These are phyloP conservation scores for Tardiomyces depauwii DNA, from an alignment of 1,139 yeast species.

Conservation along the genomic window DNA sequence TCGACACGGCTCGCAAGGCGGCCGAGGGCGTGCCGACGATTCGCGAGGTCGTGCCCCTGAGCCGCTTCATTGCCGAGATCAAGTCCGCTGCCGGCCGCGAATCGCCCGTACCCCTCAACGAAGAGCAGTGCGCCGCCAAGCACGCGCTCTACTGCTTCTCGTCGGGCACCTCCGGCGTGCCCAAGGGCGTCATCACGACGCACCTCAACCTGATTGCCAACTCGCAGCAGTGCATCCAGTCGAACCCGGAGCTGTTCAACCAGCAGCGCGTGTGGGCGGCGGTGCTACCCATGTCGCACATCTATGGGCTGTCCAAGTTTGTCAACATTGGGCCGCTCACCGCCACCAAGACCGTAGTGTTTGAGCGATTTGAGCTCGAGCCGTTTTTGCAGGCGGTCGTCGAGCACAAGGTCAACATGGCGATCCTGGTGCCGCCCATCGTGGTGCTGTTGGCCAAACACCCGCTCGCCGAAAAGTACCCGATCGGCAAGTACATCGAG, in stretches of 20 bases:
- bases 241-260: conserved; percentile 5
- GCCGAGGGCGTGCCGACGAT: conserved; percentile 3
- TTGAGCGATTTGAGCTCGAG: conserved; percentile 24
- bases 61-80: conserved; percentile 9
- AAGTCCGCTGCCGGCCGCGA: conserved; percentile 5
- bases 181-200: conserved; percentile 60
- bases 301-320: conserved; percentile 23
- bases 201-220: conserved; percentile 33
- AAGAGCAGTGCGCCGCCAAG: conserved; percentile 11
- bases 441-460: conserved; percentile 28
- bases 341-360: conserved; percentile 20
- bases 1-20: conserved; percentile 20
- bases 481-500: conserved; percentile 14
- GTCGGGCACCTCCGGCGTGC: conserved; percentile 66
- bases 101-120: conserved; percentile 9
- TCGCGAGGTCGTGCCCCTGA: conserved; percentile 3
- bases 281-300: conserved; percentile 29
- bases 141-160: conserved; percentile 41
- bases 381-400: conserved; percentile 17
- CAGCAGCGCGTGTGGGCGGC: conserved; percentile 3
- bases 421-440: conserved; percentile 29
- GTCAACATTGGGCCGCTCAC: conserved; percentile 14
- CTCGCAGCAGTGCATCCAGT: conserved; percentile 12
- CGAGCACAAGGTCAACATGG: conserved; percentile 18
- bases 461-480: conserved; percentile 24